Percentiles rank a stretch among this genome's conserved stretches.
Conservation (phyloP, 805 yeast genomes). For the Myxozyma sirexii region DNA sequence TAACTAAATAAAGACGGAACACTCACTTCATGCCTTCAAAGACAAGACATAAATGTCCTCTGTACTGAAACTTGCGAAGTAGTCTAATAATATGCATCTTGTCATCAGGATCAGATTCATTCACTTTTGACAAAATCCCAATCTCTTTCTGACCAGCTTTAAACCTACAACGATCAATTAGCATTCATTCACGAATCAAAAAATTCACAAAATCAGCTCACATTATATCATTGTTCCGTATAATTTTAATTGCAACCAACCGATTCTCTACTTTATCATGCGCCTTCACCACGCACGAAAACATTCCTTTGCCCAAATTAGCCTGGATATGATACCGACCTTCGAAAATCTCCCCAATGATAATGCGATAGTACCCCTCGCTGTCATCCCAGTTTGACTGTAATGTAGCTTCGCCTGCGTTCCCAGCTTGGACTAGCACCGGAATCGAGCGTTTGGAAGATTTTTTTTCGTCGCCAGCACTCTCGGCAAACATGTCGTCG, state of each 20-base stretch:
- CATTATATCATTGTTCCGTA: constrained; percentile 71
- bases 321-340: constrained; percentile 39
- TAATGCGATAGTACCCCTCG: constrained; percentile 43
- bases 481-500: constrained; percentile 39
- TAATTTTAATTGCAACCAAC: constrained; percentile 56
- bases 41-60: constrained; percentile 82
- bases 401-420: constrained; percentile 32
- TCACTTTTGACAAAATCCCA: constrained; percentile 67
- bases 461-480: constrained; percentile 5
- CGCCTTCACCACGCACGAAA: constrained; percentile 43
- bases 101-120: constrained; percentile 62
- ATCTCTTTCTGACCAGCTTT: constrained; percentile 79
- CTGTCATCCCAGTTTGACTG: constrained; percentile 43
- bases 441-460: constrained; percentile 12
- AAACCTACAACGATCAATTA: no score
- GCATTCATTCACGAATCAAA: no score
- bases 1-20: no score
- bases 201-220: background rate
- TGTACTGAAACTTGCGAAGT: constrained; percentile 77
- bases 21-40: constrained; percentile 64
- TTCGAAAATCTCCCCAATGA: constrained; percentile 42
- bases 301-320: constrained; percentile 43
- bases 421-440: constrained; percentile 4
- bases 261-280: constrained; percentile 32
- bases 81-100: constrained; percentile 67